A percentile compares a stretch with the other conserved stretches of the same genome.
Conservation (phyloP, 768 basidiomycete species). For the Tylopilus vinaceipallidus region DNA sequence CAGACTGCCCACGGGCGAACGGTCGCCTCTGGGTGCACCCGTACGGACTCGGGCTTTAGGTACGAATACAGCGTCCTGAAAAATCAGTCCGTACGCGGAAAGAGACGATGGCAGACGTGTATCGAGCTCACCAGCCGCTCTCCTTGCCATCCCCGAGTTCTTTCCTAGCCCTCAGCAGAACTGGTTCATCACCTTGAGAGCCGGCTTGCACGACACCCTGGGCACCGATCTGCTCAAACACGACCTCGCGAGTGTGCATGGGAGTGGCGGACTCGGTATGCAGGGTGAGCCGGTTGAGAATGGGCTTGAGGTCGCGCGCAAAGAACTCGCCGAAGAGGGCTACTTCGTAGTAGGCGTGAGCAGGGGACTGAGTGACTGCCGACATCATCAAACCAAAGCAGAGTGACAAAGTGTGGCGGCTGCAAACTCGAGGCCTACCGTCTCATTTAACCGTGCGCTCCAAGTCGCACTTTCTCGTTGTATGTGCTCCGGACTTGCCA, state of each 20-base stretch:
- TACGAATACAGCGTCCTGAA: conserved; percentile 75
- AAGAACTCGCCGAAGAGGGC: conserved; percentile 84
- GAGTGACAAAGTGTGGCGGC: background rate
- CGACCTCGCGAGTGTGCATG: conserved; percentile 73
- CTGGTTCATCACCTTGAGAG: conserved; percentile 54
- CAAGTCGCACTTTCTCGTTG: background rate
- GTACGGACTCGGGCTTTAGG: conserved; percentile 79
- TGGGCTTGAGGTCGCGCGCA: conserved; percentile 67
- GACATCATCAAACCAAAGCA: conserved; percentile 14
- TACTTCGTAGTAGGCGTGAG: conserved; percentile 77
- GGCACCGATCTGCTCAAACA: conserved; percentile 79
- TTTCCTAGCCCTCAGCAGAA: conserved; percentile 70
- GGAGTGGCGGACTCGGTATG: conserved; percentile 74
- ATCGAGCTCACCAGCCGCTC: conserved; percentile 56
- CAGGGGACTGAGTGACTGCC: conserved; percentile 27
- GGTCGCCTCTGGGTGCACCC: conserved; percentile 82
- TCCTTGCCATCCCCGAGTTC: conserved; percentile 57
- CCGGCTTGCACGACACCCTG: conserved; percentile 54
- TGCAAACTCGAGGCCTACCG: no score
- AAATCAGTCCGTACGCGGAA: background rate
- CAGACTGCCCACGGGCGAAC: conserved; percentile 83
- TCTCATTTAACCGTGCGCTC: background rate
- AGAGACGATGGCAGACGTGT: background rate
- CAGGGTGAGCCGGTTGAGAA: conserved; percentile 79
- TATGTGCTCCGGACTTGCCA: background rate